These are phyloP conservation scores for Polytrichum formosum DNA, from an alignment of 225 moss, liverwort and hornwort genomes.

Conservation along the genomic window DNA sequence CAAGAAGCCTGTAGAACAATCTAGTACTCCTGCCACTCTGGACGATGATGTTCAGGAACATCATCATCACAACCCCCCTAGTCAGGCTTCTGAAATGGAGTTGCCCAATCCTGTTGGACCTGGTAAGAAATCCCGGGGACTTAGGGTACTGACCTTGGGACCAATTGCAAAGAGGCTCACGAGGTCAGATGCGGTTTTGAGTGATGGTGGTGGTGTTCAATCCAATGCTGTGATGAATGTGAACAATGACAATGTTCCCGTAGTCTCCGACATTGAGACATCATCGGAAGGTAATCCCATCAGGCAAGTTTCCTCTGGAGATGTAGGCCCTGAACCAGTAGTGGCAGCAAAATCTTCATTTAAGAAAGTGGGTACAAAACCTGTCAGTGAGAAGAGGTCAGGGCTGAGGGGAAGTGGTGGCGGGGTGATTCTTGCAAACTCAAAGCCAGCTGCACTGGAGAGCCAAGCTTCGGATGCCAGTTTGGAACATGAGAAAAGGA, in stretches of 20 bases:
- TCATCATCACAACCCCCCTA: background rate
- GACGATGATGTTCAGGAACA: background rate
- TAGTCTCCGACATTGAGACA: background rate
- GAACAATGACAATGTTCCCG: background rate
- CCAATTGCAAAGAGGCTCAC: conserved; percentile 2
- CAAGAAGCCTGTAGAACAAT: background rate
- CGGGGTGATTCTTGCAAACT: background rate
- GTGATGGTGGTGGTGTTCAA: too few relatives aligned
- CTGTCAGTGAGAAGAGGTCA: background rate
- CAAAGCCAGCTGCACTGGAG: background rate
- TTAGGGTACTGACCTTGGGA: background rate
- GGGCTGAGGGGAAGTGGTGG: background rate
- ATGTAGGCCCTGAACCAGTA: background rate
- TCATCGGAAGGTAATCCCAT: background rate
- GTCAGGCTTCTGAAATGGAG: background rate
- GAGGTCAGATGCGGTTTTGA: conserved; percentile 5
- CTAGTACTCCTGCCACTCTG: background rate
- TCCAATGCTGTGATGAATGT: background rate
- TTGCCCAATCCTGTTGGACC: too few relatives aligned
- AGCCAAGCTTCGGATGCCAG: background rate
- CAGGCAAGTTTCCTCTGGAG: background rate
- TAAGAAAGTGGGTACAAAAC: background rate
- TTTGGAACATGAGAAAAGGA: background rate
- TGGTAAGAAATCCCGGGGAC: background rate
- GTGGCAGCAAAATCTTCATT: background rate